Conservation (phyloP, 306 rosid species). For the Begonia fuchsioides region DNA sequence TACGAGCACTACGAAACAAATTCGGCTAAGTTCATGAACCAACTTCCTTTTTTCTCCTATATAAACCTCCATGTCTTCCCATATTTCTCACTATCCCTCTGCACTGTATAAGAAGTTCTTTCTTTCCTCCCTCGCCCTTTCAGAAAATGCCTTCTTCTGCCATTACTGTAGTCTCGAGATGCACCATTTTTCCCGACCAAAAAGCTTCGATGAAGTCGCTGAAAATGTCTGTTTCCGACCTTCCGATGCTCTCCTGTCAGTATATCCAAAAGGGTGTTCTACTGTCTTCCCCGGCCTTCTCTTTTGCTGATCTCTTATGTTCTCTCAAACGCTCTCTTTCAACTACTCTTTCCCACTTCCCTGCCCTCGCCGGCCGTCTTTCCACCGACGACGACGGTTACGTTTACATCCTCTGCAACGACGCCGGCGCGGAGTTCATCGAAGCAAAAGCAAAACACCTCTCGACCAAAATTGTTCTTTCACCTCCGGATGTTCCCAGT, state of each 20-base stretch:
- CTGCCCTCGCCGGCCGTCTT: not conserved
- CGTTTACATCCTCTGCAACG: not conserved
- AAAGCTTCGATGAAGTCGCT: not conserved
- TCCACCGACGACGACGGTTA: not conserved
- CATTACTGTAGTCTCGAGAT: slow-evolving; percentile 1
- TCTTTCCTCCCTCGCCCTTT: not conserved
- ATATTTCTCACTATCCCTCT: not conserved
- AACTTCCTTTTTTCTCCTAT: not conserved
- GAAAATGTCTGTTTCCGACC: not conserved
- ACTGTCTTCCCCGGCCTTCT: not conserved
- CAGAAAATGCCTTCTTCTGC: not conserved
- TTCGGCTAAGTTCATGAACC: not conserved
- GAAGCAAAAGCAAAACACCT: not conserved
- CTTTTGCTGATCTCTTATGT: not conserved
- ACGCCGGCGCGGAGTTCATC: not conserved
- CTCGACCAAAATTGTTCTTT: not conserved
- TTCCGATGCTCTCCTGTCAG: not conserved
- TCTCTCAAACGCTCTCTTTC: not conserved
- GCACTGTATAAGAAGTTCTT: not conserved
- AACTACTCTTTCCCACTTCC: not conserved
- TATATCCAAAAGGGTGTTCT: slow-evolving; percentile 1
- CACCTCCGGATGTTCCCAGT: not conserved
- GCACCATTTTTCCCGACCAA: not conserved
- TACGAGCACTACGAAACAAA: not conserved
- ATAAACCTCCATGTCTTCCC: not conserved